These are phyloP conservation scores for Arxiozyma telluris DNA, from an alignment of 1,139 yeast species.

Conservation along the genomic window DNA sequence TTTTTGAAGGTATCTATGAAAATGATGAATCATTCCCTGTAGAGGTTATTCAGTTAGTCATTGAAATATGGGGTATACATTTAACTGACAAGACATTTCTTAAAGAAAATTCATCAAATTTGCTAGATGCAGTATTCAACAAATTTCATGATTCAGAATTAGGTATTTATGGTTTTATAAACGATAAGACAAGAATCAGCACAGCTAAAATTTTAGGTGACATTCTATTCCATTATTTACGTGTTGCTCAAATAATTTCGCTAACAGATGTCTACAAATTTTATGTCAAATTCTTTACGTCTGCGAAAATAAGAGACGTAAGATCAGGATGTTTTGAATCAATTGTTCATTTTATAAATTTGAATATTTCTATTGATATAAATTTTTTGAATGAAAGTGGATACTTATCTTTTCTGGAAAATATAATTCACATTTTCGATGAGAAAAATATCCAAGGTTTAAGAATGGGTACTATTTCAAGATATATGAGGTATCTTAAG, in stretches of 20 bases:
- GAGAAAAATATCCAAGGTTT: slow-evolving; percentile 8
- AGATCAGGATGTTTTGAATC: slow-evolving; percentile 32
- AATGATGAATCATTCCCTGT: slow-evolving; percentile 21
- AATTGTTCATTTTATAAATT: slow-evolving; percentile 27
- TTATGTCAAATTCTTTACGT: slow-evolving; percentile 26
- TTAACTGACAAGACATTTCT: slow-evolving; percentile 18
- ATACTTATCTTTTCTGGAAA: slow-evolving; percentile 21
- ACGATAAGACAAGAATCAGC: slow-evolving; percentile 25
- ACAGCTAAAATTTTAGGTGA: slow-evolving; percentile 32
- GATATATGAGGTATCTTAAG: slow-evolving; percentile 18
- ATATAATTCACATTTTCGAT: slow-evolving; percentile 16
- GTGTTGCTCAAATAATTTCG: slow-evolving; percentile 11
- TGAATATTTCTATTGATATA: slow-evolving; percentile 22
- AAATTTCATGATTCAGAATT: slow-evolving; percentile 22
- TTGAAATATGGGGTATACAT: slow-evolving; percentile 20
- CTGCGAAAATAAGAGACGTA: slow-evolving; percentile 20
- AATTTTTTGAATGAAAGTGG: slow-evolving; percentile 21
- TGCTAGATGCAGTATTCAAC: slow-evolving; percentile 12
- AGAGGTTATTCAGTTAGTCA: slow-evolving; percentile 17
- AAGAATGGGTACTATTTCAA: slow-evolving; percentile 16
- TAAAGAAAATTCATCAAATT: slow-evolving; percentile 15
- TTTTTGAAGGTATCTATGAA: slow-evolving; percentile 16
- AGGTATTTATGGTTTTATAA: slow-evolving; percentile 24
- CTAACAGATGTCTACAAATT: slow-evolving; percentile 21
- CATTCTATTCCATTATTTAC: slow-evolving; percentile 22